Evolutionary conservation across 2,329 filamentous ascomycete genomes (phyloP).

Genomic region (Cladosporium sp.): DNA sequence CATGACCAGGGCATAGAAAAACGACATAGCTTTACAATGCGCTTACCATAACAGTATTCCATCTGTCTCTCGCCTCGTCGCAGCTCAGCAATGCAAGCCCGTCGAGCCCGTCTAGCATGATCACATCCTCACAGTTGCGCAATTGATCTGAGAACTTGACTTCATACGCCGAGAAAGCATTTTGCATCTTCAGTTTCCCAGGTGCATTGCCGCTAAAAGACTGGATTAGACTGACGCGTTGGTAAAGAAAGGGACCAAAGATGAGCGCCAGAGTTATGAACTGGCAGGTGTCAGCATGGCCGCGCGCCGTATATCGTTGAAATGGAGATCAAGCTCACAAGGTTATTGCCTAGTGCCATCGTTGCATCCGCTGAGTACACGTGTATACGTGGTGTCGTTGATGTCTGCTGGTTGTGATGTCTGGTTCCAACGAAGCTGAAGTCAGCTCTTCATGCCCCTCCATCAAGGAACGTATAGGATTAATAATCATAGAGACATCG

Average conservation of each 20-base stretch:
- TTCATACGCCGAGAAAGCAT: conserved; percentile 34
- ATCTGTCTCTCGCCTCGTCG: conserved; percentile 39
- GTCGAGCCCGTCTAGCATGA: conserved; percentile 31
- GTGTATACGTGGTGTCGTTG: background rate
- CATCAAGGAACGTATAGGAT: background rate
- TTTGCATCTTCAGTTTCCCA: background rate
- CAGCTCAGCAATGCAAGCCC: conserved; percentile 41
- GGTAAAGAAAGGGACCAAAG: background rate
- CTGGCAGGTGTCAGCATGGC: background rate
- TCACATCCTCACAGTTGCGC: conserved; percentile 43
- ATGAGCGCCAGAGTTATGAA: background rate
- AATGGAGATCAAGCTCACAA: background rate
- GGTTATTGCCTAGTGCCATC: background rate
- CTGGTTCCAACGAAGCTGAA: too few relatives aligned
- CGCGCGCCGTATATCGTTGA: background rate
- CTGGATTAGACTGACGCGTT: background rate
- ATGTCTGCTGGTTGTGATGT: background rate
- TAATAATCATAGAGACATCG: background rate
- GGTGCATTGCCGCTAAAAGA: background rate
- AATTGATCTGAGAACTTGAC: conserved; percentile 34
- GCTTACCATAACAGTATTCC: conserved; percentile 45
- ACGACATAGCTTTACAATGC: too few relatives aligned
- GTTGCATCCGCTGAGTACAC: too few relatives aligned
- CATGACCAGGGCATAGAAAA: too few relatives aligned
- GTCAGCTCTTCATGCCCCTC: background rate